Base-by-base conservation (phyloP, 257 asterid genomes). In the Lithospermum erythrorhizon region DNA sequence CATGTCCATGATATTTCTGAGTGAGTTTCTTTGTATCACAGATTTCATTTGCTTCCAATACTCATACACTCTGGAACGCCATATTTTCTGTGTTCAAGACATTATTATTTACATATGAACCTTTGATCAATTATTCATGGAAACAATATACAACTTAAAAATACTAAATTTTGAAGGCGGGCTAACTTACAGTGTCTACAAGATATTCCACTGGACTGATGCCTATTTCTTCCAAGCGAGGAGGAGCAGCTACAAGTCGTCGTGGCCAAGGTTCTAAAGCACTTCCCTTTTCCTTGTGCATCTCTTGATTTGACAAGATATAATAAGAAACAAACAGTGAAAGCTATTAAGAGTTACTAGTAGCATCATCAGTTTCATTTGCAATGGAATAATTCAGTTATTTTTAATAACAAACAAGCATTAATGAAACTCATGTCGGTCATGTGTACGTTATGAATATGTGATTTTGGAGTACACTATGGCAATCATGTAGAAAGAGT, bases 1-100 rank as follows among this genome's bases (percentile, higher is more conserved):
- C 96, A 90, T 85, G 73, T 90, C 97, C 97, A 90, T 90, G 69
- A 90, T 78, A 73, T 90, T 90, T 78, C 97, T 87, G 59, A 90
- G 68, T 25, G 94, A 77, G 72, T 79, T 77, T 48, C 77, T 72
- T 35, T 61, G 85, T 59, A 69, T 55, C 11, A 80, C 83, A 70
- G 91, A 76, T 77, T 78, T 83, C 95, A 88, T 83, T 73, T 85
- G 89, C 77, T 79, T 87, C 94, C 94, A 85, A 65, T 91, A 91
- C 66, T 83, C 87, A 1, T 73, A 61, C 72, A 91, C 96, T 77
- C 95, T 77, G 67, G 68, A 58, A 56, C 65, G 79, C 98, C 98
- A 90, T 65, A 75, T 41, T n/a, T 64, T 81, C 98, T 90, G 96
- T 69, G 67, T 55, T 47, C 57, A 66, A 61, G 52, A 61, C 27